Evolutionary conservation across 305 asterid genomes (phyloP).

Genomic region (Fraxinus albicans): DNA sequence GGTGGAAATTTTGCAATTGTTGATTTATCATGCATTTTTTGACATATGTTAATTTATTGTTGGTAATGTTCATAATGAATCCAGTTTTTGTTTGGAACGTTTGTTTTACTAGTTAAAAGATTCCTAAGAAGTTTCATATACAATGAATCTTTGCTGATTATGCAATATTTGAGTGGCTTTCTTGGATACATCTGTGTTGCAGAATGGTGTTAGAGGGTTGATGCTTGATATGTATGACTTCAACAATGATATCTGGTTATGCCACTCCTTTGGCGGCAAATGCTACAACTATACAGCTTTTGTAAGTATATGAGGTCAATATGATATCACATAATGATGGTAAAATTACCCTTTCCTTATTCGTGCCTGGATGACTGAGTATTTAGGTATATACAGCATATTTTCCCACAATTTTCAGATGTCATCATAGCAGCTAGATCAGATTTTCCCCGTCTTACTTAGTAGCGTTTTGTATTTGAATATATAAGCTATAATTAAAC

Average conservation of each 20-base stretch:
- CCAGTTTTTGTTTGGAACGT: background rate
- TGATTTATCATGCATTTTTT: background rate
- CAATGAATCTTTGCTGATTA: background rate
- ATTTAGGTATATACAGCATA: background rate
- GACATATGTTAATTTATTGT: background rate
- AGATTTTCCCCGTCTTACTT: background rate
- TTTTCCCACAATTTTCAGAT: background rate
- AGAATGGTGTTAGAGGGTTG: slow-evolving; percentile 91
- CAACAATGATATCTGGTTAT: slow-evolving; percentile 74
- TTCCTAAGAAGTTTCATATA: background rate
- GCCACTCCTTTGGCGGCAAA: slow-evolving; percentile 80
- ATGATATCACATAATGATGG: background rate
- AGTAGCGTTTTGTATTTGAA: background rate
- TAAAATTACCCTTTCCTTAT: slow-evolving; percentile 1
- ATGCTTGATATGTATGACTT: slow-evolving; percentile 93
- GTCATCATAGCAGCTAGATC: background rate
- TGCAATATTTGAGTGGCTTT: slow-evolving; percentile 15
- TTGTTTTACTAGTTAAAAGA: background rate
- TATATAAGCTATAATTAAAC: background rate
- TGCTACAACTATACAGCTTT: slow-evolving; percentile 86
- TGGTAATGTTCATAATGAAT: slow-evolving; percentile 6
- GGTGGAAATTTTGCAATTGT: background rate
- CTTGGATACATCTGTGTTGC: slow-evolving; percentile 29
- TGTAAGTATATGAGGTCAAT: slow-evolving; percentile 44
- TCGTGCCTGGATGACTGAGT: background rate